Evolutionary conservation across 495 filamentous ascomycete species (phyloP), one percentile per base, ranked within the genome.

Genomic region (Pyrenopolyporus hunteri): DNA sequence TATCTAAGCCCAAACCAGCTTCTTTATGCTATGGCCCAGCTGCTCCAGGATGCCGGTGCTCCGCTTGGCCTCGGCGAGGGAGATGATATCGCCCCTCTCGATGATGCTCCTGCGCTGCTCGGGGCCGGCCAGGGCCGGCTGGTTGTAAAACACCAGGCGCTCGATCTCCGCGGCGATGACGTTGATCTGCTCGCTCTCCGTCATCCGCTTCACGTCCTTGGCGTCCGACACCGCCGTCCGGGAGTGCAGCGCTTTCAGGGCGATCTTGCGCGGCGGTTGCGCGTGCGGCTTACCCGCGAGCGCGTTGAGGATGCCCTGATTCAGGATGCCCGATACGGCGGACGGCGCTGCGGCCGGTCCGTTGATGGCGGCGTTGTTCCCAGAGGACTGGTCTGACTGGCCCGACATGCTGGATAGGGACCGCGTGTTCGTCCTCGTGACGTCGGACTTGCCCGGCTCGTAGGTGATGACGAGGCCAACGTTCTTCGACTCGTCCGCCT

Each of bases 21-120:
- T 93, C 83, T 93, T 96, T 45, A 97, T 77, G 54, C 86, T 87
- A 78, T 97, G 89, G 7, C 89, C 89, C 67, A 92, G 71, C 70
- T 91, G 85, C 77, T 98, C 93, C 36, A 98, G 69, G 67, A 92
- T 78, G 4, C 91, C 89, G 2, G 93, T 97, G 51, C 87, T 90
- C 77, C 84, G 91, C 84, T 83, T 92, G 57, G 94, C 94, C 69
- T 97, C 92, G 2, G 81, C 83, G 58, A 94, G 67, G 4, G 85
- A 86, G 28, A 97, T 91, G 39, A 97, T 88, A 71, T 95, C 90
- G 11, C 79, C 84, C 53, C 86, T 81, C 65, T 91, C 85, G 16
- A 94, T 76, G 33, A 83, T 74, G 11, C 66, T 67, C 29, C 66
- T 66, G 32, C 71, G 68, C 28, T 67, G 70, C 6, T 28, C 68